phyloP scores from a whole-genome alignment of 2,329 filamentous ascomycete genomes.

The Penicillium glabrum region DNA sequence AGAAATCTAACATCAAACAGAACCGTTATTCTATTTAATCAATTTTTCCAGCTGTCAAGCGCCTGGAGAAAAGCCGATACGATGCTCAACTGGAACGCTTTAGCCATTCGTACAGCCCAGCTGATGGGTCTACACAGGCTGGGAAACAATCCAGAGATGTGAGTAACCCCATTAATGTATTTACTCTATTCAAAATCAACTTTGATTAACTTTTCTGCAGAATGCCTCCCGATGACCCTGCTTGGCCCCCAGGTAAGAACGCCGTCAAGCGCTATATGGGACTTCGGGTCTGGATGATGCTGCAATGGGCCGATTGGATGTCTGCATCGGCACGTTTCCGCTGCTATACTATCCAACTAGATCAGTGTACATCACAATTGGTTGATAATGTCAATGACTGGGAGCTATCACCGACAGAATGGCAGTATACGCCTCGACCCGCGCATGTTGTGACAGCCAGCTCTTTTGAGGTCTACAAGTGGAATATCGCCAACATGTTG shows the following conservation, averaged over 20 bases:
- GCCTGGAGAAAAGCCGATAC: conserved; percentile 1
- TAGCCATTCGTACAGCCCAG: conserved; percentile 1
- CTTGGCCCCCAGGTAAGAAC: background rate
- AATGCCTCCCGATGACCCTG: conserved; percentile 2
- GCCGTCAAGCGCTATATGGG: background rate
- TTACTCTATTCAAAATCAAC: background rate
- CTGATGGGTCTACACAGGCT: background rate
- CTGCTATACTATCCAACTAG: background rate
- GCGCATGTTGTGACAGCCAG: background rate
- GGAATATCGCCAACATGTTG: conserved; percentile 1
- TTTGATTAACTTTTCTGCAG: background rate
- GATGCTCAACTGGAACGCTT: background rate
- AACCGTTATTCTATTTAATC: background rate
- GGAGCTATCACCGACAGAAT: background rate
- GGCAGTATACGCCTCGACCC: background rate
- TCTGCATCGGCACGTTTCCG: background rate
- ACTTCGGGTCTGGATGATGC: conserved; percentile 1
- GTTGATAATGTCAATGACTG: conserved; percentile 1
- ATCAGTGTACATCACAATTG: background rate
- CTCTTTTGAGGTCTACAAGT: conserved; percentile 1
- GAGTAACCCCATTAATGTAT: background rate
- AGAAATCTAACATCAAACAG: background rate
- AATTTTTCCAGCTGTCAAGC: background rate
- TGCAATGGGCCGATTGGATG: conserved; percentile 2
- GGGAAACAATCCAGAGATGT: background rate